Percentiles rank a stretch among this genome's conserved stretches.
Evolutionary conservation across 179 eudicot species (phyloP).

Genomic region (Pouteria campechiana): DNA sequence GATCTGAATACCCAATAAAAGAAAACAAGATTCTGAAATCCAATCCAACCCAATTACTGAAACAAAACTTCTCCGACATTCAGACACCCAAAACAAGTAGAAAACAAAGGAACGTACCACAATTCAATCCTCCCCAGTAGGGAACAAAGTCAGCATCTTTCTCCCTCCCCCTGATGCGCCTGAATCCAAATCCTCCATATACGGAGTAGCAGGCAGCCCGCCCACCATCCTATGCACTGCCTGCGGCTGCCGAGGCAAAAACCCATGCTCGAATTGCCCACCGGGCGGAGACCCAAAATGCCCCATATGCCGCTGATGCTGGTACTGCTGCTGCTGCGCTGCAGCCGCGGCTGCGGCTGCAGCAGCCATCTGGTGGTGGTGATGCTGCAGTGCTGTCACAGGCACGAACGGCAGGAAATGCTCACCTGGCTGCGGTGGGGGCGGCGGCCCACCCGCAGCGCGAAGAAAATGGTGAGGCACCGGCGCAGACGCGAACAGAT

Average conservation of each 20-base stretch:
- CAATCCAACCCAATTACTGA: too few species aligned
- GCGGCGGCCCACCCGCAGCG: constrained; percentile 9
- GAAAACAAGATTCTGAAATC: too few species aligned
- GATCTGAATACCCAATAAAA: too few species aligned
- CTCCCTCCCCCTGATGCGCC: constrained; percentile 38
- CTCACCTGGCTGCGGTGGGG: constrained; percentile 35
- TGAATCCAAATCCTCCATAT: constrained; percentile 72
- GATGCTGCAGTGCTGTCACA: constrained; percentile 35
- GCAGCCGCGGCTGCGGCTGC: constrained; percentile 25
- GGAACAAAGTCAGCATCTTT: constrained; percentile 80
- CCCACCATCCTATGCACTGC: constrained; percentile 26
- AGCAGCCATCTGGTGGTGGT: constrained; percentile 46
- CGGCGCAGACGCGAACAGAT: constrained; percentile 71
- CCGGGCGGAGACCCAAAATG: constrained; percentile 48
- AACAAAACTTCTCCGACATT: too few species aligned
- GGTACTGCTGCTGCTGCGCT: constrained; percentile 37
- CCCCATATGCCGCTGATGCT: constrained; percentile 38
- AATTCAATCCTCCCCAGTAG: constrained; percentile 63
- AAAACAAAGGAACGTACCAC: constrained; percentile 4
- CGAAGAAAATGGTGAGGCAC: constrained; percentile 47
- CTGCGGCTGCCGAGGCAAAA: constrained; percentile 41
- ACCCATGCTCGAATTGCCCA: constrained; percentile 52
- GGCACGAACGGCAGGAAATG: constrained; percentile 59
- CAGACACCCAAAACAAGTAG: not conserved
- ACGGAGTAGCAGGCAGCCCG: constrained; percentile 22